Percentiles rank a stretch among this genome's conserved stretches.
phyloP scores from a whole-genome alignment of 257 asterid genomes.

The Ophiorrhiza pumila region DNA sequence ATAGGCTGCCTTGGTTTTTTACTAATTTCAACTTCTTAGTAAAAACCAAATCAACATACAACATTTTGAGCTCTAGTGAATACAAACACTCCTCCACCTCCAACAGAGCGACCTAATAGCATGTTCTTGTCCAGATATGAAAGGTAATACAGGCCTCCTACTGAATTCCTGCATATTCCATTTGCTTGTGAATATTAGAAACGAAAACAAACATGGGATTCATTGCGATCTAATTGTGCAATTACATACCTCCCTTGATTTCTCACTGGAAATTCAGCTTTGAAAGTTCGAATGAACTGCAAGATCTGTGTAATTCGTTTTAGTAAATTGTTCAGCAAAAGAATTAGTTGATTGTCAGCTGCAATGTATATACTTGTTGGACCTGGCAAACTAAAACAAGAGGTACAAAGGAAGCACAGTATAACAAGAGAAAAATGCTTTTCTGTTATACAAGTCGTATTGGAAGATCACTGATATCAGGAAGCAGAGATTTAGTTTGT shows the following conservation, averaged over 20 bases:
- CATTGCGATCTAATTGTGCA: slow-evolving; percentile 1
- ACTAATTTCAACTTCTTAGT: not conserved
- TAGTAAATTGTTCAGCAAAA: not conserved
- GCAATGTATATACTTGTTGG: not conserved
- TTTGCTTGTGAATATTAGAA: slow-evolving; percentile 5
- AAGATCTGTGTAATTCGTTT: slow-evolving; percentile 45
- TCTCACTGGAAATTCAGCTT: slow-evolving; percentile 65
- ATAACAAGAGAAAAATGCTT: not conserved
- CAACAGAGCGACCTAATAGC: slow-evolving; percentile 88
- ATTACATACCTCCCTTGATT: slow-evolving; percentile 43
- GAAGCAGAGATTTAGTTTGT: not conserved
- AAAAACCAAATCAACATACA: slow-evolving; percentile 10
- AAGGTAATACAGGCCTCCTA: slow-evolving; percentile 83
- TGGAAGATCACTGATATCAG: not conserved
- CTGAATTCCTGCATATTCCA: slow-evolving; percentile 47
- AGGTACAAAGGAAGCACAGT: not conserved
- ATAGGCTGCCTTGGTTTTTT: too few species aligned
- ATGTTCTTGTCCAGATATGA: slow-evolving; percentile 75
- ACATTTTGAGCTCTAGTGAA: slow-evolving; percentile 71
- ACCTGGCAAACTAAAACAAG: not conserved
- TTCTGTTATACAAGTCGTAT: not conserved
- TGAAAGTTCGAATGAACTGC: slow-evolving; percentile 74
- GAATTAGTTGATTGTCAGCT: not conserved
- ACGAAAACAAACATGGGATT: not conserved
- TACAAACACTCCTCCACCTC: slow-evolving; percentile 84